Evolutionary conservation across 345 rosid genomes (phyloP).

Genomic region (Gossypium mustelinum): DNA sequence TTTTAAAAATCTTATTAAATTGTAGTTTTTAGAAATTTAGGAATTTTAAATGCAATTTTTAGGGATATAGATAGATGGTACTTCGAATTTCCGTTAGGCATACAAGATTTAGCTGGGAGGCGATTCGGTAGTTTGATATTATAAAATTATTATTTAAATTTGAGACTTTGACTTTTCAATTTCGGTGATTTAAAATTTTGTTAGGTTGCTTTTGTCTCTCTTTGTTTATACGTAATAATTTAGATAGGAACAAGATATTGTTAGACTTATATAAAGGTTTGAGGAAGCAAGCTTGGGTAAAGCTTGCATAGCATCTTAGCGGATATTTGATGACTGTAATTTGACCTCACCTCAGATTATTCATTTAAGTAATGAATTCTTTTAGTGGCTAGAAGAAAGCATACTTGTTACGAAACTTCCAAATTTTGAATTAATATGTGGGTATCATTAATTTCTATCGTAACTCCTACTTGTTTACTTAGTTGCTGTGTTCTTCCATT

Average conservation of each 20-base stretch:
- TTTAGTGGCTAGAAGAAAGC: slow-evolving; percentile 1
- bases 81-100: not conserved
- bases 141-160: not conserved
- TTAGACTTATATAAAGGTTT: not conserved
- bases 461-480: not conserved
- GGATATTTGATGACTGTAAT: not conserved
- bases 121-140: not conserved
- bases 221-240: not conserved
- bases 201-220: not conserved
- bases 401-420: not conserved
- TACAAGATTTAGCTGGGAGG: not conserved
- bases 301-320: not conserved
- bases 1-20: not conserved
- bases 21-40: not conserved
- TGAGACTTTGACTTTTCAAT: not conserved
- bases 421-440: not conserved
- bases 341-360: not conserved
- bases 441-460: not conserved
- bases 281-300: not conserved
- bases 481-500: not conserved
- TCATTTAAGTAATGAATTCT: not conserved
- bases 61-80: not conserved
- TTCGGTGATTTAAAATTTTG: not conserved
- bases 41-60: not conserved
- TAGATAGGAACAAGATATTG: not conserved